Percentiles rank a stretch among this genome's conserved stretches.
phyloP scores from a whole-genome alignment of 768 basidiomycete genomes.

The Plicaturopsis crispa region DNA sequence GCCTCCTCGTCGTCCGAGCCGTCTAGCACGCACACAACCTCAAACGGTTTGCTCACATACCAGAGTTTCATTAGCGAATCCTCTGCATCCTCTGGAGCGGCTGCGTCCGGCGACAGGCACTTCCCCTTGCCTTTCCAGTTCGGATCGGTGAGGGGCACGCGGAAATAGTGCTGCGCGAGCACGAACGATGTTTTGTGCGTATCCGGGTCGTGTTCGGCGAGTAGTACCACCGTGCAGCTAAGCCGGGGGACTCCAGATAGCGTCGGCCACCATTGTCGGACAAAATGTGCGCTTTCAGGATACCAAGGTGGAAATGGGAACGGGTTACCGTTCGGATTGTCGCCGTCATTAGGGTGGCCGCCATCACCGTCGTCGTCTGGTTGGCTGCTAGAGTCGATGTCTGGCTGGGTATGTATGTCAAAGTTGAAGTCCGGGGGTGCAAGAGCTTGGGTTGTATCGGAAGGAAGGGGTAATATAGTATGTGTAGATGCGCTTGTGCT shows the following conservation, averaged over 20 bases:
- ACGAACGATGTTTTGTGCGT: constrained; percentile 57
- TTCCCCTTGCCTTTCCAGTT: too few relatives aligned
- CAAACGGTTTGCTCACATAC: constrained; percentile 67
- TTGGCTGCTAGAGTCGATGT: too few relatives aligned
- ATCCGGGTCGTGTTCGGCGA: constrained; percentile 53
- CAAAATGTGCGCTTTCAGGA: constrained; percentile 69
- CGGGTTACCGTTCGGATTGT: constrained; percentile 44
- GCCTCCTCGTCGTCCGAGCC: constrained; percentile 26
- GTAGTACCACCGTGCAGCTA: constrained; percentile 66
- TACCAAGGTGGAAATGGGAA: constrained; percentile 65
- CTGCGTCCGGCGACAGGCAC: too few relatives aligned
- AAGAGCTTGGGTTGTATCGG: not conserved
- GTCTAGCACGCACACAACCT: constrained; percentile 61
- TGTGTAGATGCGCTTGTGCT: not conserved
- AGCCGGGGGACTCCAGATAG: constrained; percentile 54
- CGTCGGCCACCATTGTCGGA: constrained; percentile 77
- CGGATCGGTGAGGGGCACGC: constrained; percentile 45
- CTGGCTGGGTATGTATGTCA: not conserved
- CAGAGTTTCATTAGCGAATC: constrained; percentile 60
- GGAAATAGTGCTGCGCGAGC: constrained; percentile 70
- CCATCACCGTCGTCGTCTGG: too few relatives aligned
- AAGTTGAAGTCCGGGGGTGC: not conserved
- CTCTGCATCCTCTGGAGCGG: constrained; percentile 25
- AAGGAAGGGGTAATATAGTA: not conserved
- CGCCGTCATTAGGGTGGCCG: too few relatives aligned